phyloP scores from a whole-genome alignment of 768 basidiomycete genomes.

The Tylopilus intermedius region DNA sequence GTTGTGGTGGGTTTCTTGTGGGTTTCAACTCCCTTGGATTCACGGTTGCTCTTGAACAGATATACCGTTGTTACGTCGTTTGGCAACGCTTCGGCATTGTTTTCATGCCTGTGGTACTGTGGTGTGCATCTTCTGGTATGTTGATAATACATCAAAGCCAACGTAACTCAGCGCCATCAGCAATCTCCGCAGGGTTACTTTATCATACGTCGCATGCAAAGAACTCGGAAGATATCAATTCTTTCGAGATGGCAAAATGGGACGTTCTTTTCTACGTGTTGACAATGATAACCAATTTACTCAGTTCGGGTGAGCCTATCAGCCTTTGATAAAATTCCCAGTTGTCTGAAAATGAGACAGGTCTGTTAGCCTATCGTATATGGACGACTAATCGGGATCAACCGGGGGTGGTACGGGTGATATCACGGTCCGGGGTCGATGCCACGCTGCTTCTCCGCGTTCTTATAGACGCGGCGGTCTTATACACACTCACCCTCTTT shows the following conservation, averaged over 20 bases:
- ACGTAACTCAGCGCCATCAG: constrained; percentile 2
- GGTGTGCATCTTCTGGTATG: constrained; percentile 18
- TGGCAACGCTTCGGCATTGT: constrained; percentile 16
- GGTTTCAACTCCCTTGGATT: neutral
- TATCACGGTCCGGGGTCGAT: constrained; percentile 6
- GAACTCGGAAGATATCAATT: neutral
- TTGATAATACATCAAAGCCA: neutral
- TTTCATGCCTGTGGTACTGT: constrained; percentile 12
- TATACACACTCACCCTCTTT: constrained; percentile 16
- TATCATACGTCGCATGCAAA: neutral
- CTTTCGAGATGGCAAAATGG: constrained; percentile 6
- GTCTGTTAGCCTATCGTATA: constrained; percentile 17
- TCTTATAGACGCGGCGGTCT: constrained; percentile 12
- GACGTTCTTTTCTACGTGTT: constrained; percentile 14
- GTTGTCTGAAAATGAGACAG: neutral
- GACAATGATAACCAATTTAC: constrained; percentile 19
- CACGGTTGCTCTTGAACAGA: constrained; percentile 1
- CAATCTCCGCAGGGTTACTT: constrained; percentile 9
- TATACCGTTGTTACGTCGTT: constrained; percentile 23
- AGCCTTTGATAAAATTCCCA: neutral
- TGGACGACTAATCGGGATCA: constrained; percentile 6
- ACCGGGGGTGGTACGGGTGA: constrained; percentile 10
- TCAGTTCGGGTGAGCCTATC: constrained; percentile 17
- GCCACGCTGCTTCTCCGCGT: constrained; percentile 11
- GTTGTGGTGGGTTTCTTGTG: constrained; percentile 8